A percentile compares a stretch with the other conserved stretches of the same genome.
Conservation (phyloP, 2,329 filamentous ascomycete genomes). For the Colletotrichum simmondsii region DNA sequence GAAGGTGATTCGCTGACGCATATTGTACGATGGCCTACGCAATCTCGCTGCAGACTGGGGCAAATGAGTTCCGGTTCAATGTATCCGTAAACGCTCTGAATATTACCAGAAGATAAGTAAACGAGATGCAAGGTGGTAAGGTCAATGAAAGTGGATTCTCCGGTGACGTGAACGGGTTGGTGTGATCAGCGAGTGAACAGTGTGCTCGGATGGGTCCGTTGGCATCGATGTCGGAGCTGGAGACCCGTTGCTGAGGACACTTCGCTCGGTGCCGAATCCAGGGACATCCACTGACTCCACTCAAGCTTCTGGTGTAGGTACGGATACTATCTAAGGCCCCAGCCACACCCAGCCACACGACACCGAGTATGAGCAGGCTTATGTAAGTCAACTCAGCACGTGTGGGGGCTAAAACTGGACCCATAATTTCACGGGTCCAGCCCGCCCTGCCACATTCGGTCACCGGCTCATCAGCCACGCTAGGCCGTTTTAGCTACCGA, state of each 20-base stretch:
- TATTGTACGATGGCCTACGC: constrained; percentile 44
- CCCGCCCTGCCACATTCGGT: constrained; percentile 23
- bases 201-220: constrained; percentile 1
- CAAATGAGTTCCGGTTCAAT: not conserved
- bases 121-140: not conserved
- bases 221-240: constrained; percentile 12
- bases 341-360: not conserved
- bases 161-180: constrained; percentile 14
- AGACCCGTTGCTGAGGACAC: constrained; percentile 24
- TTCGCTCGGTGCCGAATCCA: constrained; percentile 17
- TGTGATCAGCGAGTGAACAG: not conserved
- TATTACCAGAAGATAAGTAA: not conserved
- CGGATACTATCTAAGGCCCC: no score
- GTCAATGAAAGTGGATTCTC: not conserved
- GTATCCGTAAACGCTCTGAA: not conserved
- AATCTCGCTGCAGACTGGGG: not conserved
- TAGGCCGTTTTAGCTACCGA: constrained; percentile 33
- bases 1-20: constrained; percentile 86
- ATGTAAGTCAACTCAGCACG: not conserved
- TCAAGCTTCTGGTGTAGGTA: no score
- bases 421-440: not conserved
- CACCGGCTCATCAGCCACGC: constrained; percentile 28
- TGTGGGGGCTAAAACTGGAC: not conserved
- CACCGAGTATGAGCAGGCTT: not conserved
- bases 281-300: not conserved